Conservation (phyloP, 2,329 filamentous ascomycete genomes). For the Phialocephala sp. region DNA sequence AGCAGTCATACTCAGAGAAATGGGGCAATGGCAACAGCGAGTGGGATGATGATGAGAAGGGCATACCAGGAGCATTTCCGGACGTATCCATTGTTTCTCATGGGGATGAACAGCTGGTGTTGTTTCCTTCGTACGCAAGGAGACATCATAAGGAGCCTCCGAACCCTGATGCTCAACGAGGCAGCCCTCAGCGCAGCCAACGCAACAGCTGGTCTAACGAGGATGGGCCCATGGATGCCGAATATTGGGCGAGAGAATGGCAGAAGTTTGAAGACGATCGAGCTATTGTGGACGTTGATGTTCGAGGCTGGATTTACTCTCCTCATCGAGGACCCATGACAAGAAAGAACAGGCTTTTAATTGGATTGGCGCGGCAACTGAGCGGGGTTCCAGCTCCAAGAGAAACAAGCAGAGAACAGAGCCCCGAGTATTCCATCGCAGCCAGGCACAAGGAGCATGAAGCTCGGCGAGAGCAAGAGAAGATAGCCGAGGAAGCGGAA, state of each 20-base stretch:
- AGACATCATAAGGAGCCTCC: slow-evolving; percentile 41
- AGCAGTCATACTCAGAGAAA: slow-evolving; percentile 55
- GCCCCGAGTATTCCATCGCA: slow-evolving; percentile 38
- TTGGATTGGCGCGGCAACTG: slow-evolving; percentile 84
- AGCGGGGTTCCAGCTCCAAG: slow-evolving; percentile 74
- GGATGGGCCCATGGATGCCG: slow-evolving; percentile 61
- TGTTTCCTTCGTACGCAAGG: slow-evolving; percentile 94
- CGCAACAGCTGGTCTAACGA: slow-evolving; percentile 46
- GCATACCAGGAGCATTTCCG: slow-evolving; percentile 79
- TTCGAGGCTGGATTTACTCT: slow-evolving; percentile 92
- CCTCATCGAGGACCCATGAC: slow-evolving; percentile 86
- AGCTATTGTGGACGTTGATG: slow-evolving; percentile 90
- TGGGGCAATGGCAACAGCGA: slow-evolving; percentile 51
- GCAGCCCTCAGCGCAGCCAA: slow-evolving; percentile 28
- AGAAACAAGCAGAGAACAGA: slow-evolving; percentile 37
- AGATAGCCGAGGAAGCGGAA: slow-evolving; percentile 76
- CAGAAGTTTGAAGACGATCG: slow-evolving; percentile 79
- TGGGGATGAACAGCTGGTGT: slow-evolving; percentile 88
- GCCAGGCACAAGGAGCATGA: slow-evolving; percentile 52
- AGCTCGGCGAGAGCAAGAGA: slow-evolving; percentile 61
- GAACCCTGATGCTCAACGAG: slow-evolving; percentile 43
- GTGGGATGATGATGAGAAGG: slow-evolving; percentile 50
- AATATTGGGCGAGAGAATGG: slow-evolving; percentile 82
- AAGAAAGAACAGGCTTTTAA: slow-evolving; percentile 82
- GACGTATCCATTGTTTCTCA: slow-evolving; percentile 80